Evolutionary conservation across 2,329 filamentous ascomycete genomes (phyloP).

Genomic region (Esteya vermicola): DNA sequence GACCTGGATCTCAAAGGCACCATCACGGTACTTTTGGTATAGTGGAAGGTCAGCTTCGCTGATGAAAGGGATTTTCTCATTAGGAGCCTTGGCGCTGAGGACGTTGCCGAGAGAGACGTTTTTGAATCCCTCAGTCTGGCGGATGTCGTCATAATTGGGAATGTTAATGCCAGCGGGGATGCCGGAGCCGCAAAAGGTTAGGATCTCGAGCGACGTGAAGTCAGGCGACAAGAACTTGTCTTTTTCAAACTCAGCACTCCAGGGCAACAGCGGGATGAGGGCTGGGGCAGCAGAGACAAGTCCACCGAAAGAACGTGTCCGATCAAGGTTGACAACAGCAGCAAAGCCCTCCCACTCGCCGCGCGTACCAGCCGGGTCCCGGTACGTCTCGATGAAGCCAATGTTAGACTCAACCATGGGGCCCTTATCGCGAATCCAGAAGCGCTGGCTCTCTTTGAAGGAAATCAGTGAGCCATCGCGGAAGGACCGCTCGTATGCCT

Average conservation of each 20-base stretch:
- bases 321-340: constrained; percentile 75
- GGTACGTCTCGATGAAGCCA: constrained; percentile 75
- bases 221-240: constrained; percentile 91
- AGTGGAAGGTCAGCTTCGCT: constrained; percentile 60
- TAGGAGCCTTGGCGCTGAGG: constrained; percentile 75
- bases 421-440: constrained; percentile 73
- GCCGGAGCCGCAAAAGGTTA: constrained; percentile 61
- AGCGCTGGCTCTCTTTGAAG: constrained; percentile 68
- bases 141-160: constrained; percentile 61
- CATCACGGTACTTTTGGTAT: constrained; percentile 71
- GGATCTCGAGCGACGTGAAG: constrained; percentile 85
- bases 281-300: constrained; percentile 68
- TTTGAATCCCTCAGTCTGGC: constrained; percentile 78
- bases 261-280: constrained; percentile 82
- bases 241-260: constrained; percentile 83
- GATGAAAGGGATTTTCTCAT: constrained; percentile 89
- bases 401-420: constrained; percentile 70
- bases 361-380: constrained; percentile 66
- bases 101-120: constrained; percentile 92
- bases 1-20: constrained; percentile 88
- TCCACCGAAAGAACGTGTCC: constrained; percentile 74
- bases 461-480: constrained; percentile 57
- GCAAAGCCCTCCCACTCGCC: constrained; percentile 82
- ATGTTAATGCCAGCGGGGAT: constrained; percentile 58
- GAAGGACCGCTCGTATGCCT: constrained; percentile 63